Percentiles rank a stretch among this genome's conserved stretches.
Conservation (phyloP, 1,139 yeast species). For the Sugiyamaella sp. region DNA sequence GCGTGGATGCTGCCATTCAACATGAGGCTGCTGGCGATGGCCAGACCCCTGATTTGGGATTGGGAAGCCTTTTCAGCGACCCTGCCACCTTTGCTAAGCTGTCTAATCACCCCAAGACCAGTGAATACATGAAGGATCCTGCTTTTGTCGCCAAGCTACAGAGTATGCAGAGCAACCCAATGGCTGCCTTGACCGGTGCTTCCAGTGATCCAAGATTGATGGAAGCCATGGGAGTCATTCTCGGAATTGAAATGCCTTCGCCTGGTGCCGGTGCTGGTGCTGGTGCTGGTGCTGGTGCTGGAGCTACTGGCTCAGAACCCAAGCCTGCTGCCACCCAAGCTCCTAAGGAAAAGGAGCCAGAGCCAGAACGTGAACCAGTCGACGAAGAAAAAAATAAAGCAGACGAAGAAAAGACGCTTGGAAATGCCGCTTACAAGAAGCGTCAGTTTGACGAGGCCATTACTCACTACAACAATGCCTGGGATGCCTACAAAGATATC, state of each 20-base stretch:
- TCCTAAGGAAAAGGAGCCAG: conserved; percentile 28
- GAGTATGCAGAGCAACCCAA: conserved; percentile 72
- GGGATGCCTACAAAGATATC: conserved; percentile 79
- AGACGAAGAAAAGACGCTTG: conserved; percentile 79
- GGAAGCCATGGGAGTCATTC: conserved; percentile 82
- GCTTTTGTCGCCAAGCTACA: conserved; percentile 71
- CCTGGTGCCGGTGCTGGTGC: conserved; percentile 35
- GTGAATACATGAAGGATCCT: conserved; percentile 86
- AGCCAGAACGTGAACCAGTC: conserved; percentile 41
- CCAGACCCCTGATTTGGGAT: conserved; percentile 70
- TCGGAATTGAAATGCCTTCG: conserved; percentile 74
- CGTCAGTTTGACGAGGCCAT: conserved; percentile 94
- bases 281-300: conserved; percentile 31
- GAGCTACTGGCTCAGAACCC: conserved; percentile 33
- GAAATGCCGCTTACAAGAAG: conserved; percentile 82
- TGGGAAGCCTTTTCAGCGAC: conserved; percentile 76
- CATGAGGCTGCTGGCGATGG: conserved; percentile 46
- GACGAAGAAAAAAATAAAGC: conserved; percentile 57
- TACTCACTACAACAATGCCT: conserved; percentile 80
- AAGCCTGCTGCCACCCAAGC: conserved; percentile 32
- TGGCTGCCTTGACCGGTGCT: conserved; percentile 59
- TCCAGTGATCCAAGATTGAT: conserved; percentile 82
- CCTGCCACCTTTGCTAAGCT: conserved; percentile 78
- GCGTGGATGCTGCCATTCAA: conserved; percentile 62
- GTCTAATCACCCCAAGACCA: conserved; percentile 83